Evolutionary conservation across 2,329 filamentous ascomycete genomes (phyloP).

Genomic region (Plectosphaerella plurivora): DNA sequence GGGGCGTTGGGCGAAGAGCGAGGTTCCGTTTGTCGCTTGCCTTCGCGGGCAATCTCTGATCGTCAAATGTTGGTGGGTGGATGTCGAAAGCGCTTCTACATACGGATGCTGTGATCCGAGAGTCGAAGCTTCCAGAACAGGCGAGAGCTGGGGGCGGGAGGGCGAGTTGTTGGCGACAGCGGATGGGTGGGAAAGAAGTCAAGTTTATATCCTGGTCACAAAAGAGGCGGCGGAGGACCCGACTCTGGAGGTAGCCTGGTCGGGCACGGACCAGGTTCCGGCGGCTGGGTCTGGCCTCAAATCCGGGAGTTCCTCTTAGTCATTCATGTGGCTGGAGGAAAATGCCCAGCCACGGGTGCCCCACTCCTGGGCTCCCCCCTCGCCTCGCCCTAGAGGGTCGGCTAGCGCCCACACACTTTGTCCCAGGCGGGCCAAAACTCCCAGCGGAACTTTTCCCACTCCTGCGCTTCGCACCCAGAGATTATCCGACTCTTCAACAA

Average conservation of each 20-base stretch:
- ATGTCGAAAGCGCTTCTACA: no score
- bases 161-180: slow-evolving; percentile 3
- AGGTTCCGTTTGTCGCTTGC: no score
- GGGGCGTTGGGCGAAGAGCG: background rate
- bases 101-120: no score
- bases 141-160: no score
- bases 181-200: slow-evolving; percentile 10
- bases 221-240: slow-evolving; percentile 2
- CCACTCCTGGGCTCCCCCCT: background rate
- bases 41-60: background rate
- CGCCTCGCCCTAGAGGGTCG: slow-evolving; percentile 7
- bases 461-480: slow-evolving; percentile 2
- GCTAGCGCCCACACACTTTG: slow-evolving; percentile 12
- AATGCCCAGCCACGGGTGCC: background rate
- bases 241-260: slow-evolving; percentile 2
- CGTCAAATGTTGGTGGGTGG: slow-evolving; percentile 1
- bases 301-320: no score
- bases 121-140: no score
- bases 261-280: no score
- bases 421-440: slow-evolving; percentile 7
- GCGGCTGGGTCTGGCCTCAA: no score
- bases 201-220: slow-evolving; percentile 10
- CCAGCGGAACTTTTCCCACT: background rate
- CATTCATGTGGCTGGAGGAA: no score
- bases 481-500: slow-evolving; percentile 3